Conservation (phyloP, 306 rosid genomes). For the Cucurbita argyrosperma region DNA sequence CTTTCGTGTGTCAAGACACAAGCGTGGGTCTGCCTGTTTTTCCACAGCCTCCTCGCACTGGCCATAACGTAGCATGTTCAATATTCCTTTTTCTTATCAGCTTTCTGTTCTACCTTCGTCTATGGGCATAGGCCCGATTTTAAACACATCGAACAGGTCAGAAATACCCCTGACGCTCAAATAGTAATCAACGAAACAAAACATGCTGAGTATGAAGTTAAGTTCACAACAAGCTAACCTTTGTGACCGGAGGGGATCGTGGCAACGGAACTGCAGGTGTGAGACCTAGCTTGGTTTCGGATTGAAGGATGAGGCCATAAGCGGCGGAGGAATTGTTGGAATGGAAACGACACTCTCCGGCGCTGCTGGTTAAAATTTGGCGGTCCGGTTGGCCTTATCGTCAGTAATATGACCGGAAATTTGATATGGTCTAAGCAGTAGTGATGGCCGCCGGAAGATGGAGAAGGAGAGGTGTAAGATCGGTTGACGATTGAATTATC, state of each 20-base stretch:
- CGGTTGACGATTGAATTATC: conserved; percentile 19
- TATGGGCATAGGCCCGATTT: conserved; percentile 78
- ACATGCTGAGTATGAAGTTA: not conserved
- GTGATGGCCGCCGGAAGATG: conserved; percentile 3
- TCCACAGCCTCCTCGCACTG: conserved; percentile 64
- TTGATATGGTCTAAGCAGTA: not conserved
- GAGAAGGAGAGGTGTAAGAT: conserved; percentile 17
- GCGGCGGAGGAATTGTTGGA: conserved; percentile 19
- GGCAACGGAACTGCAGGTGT: conserved; percentile 62
- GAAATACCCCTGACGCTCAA: not conserved
- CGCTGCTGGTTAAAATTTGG: conserved; percentile 7
- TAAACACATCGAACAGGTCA: conserved; percentile 31
- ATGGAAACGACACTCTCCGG: conserved; percentile 9
- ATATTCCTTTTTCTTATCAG: conserved; percentile 74
- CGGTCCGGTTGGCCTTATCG: not conserved
- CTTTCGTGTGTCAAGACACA: conserved; percentile 76
- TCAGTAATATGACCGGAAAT: not conserved
- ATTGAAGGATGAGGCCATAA: conserved; percentile 44
- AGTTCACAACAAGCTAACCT: conserved; percentile 25
- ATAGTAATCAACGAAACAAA: not conserved
- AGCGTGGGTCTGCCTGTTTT: conserved; percentile 72
- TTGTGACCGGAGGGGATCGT: conserved; percentile 48
- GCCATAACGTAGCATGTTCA: conserved; percentile 60
- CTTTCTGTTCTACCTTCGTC: conserved; percentile 50
- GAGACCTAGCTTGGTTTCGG: conserved; percentile 58